Percentiles rank a stretch among this genome's conserved stretches.
phyloP scores from a whole-genome alignment of 2,329 filamentous ascomycete genomes.

The Arthrinium puccinioides region DNA sequence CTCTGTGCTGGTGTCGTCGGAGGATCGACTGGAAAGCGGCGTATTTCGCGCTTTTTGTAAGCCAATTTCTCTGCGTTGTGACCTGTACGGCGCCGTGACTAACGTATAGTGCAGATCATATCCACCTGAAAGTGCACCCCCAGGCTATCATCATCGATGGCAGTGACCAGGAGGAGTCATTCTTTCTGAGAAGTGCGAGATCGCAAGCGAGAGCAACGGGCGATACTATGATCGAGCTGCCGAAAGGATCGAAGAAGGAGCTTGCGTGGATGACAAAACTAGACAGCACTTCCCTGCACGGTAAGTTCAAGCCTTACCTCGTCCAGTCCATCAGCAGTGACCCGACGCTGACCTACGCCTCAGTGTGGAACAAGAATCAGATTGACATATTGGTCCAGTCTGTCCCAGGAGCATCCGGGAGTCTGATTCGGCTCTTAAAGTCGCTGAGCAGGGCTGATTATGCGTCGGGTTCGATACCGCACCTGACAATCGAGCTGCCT shows the following conservation, averaged over 20 bases:
- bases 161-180: conserved; percentile 57
- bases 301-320: conserved; percentile 34
- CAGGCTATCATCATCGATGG: conserved; percentile 70
- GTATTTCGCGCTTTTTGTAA: conserved; percentile 57
- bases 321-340: neutral
- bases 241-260: conserved; percentile 51
- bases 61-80: neutral
- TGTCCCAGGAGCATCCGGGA: conserved; percentile 61
- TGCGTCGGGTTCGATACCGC: conserved; percentile 58
- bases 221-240: conserved; percentile 69
- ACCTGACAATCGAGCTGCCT: conserved; percentile 80
- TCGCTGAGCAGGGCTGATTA: conserved; percentile 75
- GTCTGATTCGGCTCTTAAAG: conserved; percentile 66
- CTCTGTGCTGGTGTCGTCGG: conserved; percentile 60
- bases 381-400: conserved; percentile 84
- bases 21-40: conserved; percentile 59
- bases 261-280: conserved; percentile 74
- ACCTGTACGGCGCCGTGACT: conserved; percentile 8
- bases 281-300: conserved; percentile 62
- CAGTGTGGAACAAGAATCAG: conserved; percentile 70
- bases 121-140: conserved; percentile 68
- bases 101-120: conserved; percentile 42
- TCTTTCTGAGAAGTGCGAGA: conserved; percentile 56
- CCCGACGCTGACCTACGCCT: conserved; percentile 11
- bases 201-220: conserved; percentile 42